Evolutionary conservation across 73 alveolate genomes (phyloP).

Genomic region (Vitrella brassicaformis): DNA sequence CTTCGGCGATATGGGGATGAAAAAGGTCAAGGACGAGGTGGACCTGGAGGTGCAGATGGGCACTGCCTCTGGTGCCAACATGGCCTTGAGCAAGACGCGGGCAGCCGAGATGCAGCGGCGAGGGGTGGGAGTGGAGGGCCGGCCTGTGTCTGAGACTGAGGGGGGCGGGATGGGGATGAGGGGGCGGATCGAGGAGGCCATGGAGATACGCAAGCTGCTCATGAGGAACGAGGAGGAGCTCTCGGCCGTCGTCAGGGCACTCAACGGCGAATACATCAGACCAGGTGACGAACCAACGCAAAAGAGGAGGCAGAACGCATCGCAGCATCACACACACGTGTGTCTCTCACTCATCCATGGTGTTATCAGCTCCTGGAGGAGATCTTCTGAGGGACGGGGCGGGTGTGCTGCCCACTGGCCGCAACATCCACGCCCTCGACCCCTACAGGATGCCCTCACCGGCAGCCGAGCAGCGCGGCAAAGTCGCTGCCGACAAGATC

Average conservation of each 20-base stretch:
- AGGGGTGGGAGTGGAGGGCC: background rate
- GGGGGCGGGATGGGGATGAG: background rate
- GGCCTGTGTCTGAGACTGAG: background rate
- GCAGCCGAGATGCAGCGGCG: background rate
- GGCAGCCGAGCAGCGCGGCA: background rate
- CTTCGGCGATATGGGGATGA: background rate
- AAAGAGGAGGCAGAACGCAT: too few relatives aligned
- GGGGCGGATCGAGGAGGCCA: background rate
- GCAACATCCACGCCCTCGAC: constrained; percentile 35
- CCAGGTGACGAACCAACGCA: background rate
- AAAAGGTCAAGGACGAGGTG: background rate
- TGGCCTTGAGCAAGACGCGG: background rate
- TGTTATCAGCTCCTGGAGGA: constrained; percentile 39
- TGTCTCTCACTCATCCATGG: too few relatives aligned
- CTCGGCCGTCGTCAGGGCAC: constrained; percentile 1
- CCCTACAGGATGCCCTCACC: constrained; percentile 23
- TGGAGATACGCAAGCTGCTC: background rate
- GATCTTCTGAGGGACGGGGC: constrained; percentile 26
- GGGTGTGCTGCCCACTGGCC: constrained; percentile 24
- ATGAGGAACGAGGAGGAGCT: constrained; percentile 5
- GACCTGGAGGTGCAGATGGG: background rate
- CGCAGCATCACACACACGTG: too few relatives aligned
- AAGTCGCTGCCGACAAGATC: background rate
- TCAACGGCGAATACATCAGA: constrained; percentile 15
- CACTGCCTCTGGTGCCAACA: background rate